Base-by-base conservation (phyloP, 2,329 filamentous ascomycete genomes). In the Helotiales sp. region DNA sequence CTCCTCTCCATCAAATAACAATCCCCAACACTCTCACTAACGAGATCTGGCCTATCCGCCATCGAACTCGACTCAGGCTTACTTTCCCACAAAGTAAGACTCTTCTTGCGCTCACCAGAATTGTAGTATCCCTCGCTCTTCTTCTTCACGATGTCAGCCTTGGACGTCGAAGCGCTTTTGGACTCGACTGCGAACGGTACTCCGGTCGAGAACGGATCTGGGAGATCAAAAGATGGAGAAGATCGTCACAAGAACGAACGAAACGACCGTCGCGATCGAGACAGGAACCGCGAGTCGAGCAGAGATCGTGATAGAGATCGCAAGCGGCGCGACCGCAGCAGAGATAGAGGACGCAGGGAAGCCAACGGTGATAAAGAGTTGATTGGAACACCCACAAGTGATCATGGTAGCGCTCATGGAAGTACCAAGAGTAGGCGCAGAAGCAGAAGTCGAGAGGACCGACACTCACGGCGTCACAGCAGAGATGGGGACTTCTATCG, bases 91-190 rank as follows among this genome's bases (percentile, higher is more conserved):
- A 44, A 17, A 38, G 40, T 44, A 44, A 25, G 22, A 44, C 3
- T 24, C 40, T 44, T 44, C 12, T 44, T 44, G 19, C 40, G 9
- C 19, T 44, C 22, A 3, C n/a, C 27, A 25, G 9, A 25, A 3
- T 9, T 15, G 10, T 5, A 27, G 12, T 12, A n/a, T n/a, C n/a
- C 15, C 7, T 12, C 5, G 2, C 24, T n/a, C 19, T 12, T 15
- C 12, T 12, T 27, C 22, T 46, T 31, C 66, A 78, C 67, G 67
- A 88, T 88, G 86, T 86, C 86, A 72, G 81, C 81, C 73, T 78
- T 88, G 66, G 91, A 96, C 72, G 91, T 97, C 68, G 93, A 97
- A 80, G 91, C 91, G 65, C 83, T 97, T 64, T 86, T 97, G 67
- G 92, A 96, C 75, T 90, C 89, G 52, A 91, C 90, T 62, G 90